Conservation (phyloP, 257 asterid genomes). For the Agastache rugosa region DNA sequence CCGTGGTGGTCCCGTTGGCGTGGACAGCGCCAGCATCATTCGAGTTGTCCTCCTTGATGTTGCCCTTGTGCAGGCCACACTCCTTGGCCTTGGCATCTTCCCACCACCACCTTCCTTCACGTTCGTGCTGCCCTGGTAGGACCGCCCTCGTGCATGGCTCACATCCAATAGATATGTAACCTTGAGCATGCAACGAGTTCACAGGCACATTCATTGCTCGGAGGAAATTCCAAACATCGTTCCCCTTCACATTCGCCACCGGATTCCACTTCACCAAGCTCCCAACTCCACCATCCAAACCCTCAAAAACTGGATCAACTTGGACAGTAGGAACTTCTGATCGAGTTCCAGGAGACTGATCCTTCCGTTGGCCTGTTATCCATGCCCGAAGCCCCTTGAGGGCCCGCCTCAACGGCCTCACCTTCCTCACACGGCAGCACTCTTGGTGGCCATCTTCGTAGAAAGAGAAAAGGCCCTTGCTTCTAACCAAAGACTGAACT, state of each 20-base stretch:
- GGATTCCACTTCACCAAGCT: conserved; percentile 95
- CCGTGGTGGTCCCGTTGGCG: conserved; percentile 43
- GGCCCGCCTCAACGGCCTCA: conserved; percentile 73
- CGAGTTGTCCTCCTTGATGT: conserved; percentile 61
- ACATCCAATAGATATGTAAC: conserved; percentile 81
- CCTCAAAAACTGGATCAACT: conserved; percentile 85
- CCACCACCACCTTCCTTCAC: conserved; percentile 99
- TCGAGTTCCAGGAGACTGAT: conserved; percentile 90
- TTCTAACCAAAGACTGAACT: conserved; percentile 77
- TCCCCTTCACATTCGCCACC: conserved; percentile 70
- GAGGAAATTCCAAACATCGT: conserved; percentile 74
- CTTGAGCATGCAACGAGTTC: conserved; percentile 70
- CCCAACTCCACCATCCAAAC: conserved; percentile 76
- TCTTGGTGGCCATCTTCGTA: conserved; percentile 94
- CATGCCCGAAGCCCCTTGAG: conserved; percentile 85
- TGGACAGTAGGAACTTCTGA: conserved; percentile 81
- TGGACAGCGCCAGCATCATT: conserved; percentile 50
- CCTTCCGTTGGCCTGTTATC: conserved; percentile 91
- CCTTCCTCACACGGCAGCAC: conserved; percentile 91
- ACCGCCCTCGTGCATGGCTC: conserved; percentile 91
- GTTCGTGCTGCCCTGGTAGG: conserved; percentile 85
- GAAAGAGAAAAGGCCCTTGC: conserved; percentile 88
- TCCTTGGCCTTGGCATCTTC: conserved; percentile 94
- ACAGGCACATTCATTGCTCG: conserved; percentile 79
- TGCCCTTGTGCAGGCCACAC: conserved; percentile 90